Evolutionary conservation across 139 green algal species (phyloP), one percentile per base, ranked within the genome.

Genomic region (Trebouxia sp.): DNA sequence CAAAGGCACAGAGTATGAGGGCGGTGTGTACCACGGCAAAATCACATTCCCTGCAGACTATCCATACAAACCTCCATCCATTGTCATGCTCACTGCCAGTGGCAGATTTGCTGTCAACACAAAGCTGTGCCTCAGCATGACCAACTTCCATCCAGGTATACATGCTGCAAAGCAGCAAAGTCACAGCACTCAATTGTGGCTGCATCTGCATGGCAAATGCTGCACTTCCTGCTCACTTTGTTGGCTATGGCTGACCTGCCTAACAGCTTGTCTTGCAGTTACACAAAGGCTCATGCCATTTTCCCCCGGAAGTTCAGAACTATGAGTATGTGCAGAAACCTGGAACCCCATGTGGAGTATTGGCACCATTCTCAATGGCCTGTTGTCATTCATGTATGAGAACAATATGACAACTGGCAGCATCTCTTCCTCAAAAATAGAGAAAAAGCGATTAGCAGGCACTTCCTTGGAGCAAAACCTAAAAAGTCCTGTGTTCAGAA

Each of bases 11-110:
- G 85, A 91, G 11, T 96, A 91, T 82, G 81, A 90, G 20, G 93
- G 90, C 10, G 94, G 94, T 24, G 69, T 91, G n/a, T 98, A 97
- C 62, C 90, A 96, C 41, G 94, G 94, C 74, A 92, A 92, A 78
- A 65, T 94, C n/a, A 74, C 88, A 3, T 94, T 95, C 74, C 90
- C 92, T 0, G 28, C 83, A 50, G 53, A 84, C 20, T 92, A 93
- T 79, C 89, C 89, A 1, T 93, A 81, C 86, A 97, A 89, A 55
- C 86, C 89, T 7, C 89, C 89, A 22, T 76, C 75, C 26, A 89
- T 93, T 39, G 43, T 83, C 7, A 91, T 98, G 75, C 81, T 95
- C 42, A 98, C 94, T 0, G 94, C 94, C 15, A 97, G 90, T 74
- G 94, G 94, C 28, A 79, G 92, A 6, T 97, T 97, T 82, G 86